Conservation (phyloP, 2,329 filamentous ascomycete species). For the Drechslerella coelobrocha region DNA sequence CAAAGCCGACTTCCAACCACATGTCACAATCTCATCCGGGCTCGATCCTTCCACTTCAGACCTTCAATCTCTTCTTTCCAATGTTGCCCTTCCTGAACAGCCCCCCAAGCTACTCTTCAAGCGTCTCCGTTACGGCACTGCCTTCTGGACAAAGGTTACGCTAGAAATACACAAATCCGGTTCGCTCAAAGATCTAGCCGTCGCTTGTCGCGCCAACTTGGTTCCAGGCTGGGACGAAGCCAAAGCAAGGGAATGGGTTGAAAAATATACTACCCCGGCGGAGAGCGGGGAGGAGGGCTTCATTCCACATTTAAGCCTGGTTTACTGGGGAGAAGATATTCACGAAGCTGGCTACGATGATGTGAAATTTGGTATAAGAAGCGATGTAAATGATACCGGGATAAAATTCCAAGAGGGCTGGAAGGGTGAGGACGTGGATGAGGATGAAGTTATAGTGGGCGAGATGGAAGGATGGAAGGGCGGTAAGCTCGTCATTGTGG, state of each 20-base stretch:
- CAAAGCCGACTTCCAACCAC: constrained; percentile 52
- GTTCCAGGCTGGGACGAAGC: constrained; percentile 29
- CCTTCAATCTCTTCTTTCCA: constrained; percentile 35
- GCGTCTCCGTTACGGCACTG: constrained; percentile 51
- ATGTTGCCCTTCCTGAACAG: constrained; percentile 16
- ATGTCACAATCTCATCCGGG: constrained; percentile 53
- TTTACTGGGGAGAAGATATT: constrained; percentile 47
- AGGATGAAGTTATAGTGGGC: background rate
- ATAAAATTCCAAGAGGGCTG: constrained; percentile 7
- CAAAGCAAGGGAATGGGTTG: constrained; percentile 49
- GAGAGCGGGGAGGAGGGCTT: constrained; percentile 51
- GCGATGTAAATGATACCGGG: constrained; percentile 29
- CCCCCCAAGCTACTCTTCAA: constrained; percentile 46
- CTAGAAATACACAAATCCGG: constrained; percentile 50
- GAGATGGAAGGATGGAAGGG: constrained; percentile 41
- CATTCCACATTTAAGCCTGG: constrained; percentile 53
- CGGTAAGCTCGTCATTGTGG: constrained; percentile 30
- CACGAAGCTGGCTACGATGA: background rate
- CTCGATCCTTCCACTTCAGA: constrained; percentile 35
- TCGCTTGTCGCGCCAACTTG: constrained; percentile 45
- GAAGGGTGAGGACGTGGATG: constrained; percentile 1
- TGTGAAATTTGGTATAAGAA: constrained; percentile 14
- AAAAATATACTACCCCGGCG: constrained; percentile 45
- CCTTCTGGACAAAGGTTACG: constrained; percentile 53
- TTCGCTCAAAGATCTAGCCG: constrained; percentile 50